phyloP scores from a whole-genome alignment of 2,329 filamentous ascomycete species.

The Ophiostoma australiae region DNA sequence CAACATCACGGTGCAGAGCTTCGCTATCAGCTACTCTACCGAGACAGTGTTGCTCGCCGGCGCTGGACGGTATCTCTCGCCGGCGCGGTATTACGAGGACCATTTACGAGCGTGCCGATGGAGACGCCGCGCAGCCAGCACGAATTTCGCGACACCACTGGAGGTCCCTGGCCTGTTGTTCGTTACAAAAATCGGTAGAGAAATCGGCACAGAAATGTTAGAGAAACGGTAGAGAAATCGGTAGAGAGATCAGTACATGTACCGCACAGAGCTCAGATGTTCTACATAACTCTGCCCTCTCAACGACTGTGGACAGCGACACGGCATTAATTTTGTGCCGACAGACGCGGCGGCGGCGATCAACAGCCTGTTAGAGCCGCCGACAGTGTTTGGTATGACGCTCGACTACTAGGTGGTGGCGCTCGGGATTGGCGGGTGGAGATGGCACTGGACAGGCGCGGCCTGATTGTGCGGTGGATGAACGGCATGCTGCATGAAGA shows the following conservation, averaged over 20 bases:
- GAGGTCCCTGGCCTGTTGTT: neutral
- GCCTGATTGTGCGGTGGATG: neutral
- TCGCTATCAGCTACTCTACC: constrained; percentile 43
- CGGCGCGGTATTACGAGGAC: constrained; percentile 21
- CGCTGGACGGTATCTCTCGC: constrained; percentile 22
- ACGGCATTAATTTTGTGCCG: constrained; percentile 24
- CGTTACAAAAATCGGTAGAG: too few relatives aligned
- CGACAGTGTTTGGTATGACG: neutral
- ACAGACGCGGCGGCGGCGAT: constrained; percentile 17
- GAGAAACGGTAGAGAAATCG: too few relatives aligned
- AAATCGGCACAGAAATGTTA: too few relatives aligned
- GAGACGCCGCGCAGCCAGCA: neutral
- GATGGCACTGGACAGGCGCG: neutral
- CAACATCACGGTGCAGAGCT: constrained; percentile 38
- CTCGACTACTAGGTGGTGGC: neutral
- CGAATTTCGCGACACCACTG: neutral
- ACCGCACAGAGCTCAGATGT: too few relatives aligned
- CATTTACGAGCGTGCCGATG: constrained; percentile 21
- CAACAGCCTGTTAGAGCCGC: constrained; percentile 22
- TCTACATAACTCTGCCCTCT: neutral
- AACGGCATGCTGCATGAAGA: neutral
- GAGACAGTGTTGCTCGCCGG: constrained; percentile 38
- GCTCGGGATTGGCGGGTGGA: neutral
- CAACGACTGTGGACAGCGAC: constrained; percentile 23
- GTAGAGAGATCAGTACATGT: too few relatives aligned